Evolutionary conservation across 192 early-diverging fungal species (phyloP).

Genomic region (Diversispora eburnea): DNA sequence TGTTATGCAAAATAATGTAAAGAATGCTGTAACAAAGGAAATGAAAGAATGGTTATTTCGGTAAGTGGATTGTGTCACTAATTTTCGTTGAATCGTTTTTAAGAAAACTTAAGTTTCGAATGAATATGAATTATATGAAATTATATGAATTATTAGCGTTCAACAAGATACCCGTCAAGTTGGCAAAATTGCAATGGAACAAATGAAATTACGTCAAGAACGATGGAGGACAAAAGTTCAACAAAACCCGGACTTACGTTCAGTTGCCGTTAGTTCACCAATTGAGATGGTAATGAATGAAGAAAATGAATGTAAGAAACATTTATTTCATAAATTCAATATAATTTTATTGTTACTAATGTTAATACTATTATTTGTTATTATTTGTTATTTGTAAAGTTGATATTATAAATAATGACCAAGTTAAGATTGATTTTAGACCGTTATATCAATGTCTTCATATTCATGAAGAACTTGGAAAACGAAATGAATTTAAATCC

Average conservation of each 20-base stretch:
- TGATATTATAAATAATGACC: conserved; percentile 61
- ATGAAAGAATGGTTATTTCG: conserved; percentile 89
- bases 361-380: neutral
- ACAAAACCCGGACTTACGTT: conserved; percentile 44
- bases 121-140: neutral
- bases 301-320: conserved; percentile 63
- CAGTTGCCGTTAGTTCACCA: conserved; percentile 65
- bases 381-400: conserved; percentile 38
- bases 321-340: neutral
- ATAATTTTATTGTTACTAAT: neutral
- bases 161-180: conserved; percentile 76
- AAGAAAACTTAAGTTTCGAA: conserved; percentile 1
- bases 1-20: conserved; percentile 83
- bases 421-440: conserved; percentile 84
- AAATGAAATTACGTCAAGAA: conserved; percentile 68
- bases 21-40: conserved; percentile 79
- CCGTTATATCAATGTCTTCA: conserved; percentile 95
- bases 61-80: conserved; percentile 38
- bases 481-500: conserved; percentile 77
- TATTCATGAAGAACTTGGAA: conserved; percentile 91
- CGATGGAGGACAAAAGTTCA: conserved; percentile 47
- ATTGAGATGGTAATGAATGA: conserved; percentile 83
- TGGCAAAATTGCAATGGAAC: conserved; percentile 79
- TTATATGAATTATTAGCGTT: conserved; percentile 47
- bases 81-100: neutral